These are phyloP conservation scores for Echites panduratus DNA, from an alignment of 257 asterid species.

Conservation along the genomic window DNA sequence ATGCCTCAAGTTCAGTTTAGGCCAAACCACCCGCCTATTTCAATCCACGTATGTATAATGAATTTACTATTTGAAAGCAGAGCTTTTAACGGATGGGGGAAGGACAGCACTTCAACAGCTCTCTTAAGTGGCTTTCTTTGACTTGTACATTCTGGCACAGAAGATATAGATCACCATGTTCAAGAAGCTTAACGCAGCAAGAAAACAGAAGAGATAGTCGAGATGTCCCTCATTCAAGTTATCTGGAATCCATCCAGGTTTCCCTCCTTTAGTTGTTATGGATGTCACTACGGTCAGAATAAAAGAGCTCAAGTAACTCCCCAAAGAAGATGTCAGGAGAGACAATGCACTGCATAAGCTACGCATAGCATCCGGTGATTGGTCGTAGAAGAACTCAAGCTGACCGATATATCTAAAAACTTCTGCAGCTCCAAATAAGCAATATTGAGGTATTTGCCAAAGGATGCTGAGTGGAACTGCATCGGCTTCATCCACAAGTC, in stretches of 20 bases:
- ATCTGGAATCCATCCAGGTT: slow-evolving; percentile 82
- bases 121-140: slow-evolving; percentile 55
- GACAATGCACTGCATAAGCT: slow-evolving; percentile 79
- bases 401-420: slow-evolving; percentile 76
- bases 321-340: slow-evolving; percentile 58
- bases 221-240: slow-evolving; percentile 81
- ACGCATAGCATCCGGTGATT: slow-evolving; percentile 97
- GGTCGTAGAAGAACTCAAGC: slow-evolving; percentile 82
- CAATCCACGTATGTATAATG: too few species aligned
- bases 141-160: slow-evolving; percentile 64
- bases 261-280: slow-evolving; percentile 62
- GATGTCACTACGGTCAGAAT: slow-evolving; percentile 65
- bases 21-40: too few species aligned
- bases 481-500: slow-evolving; percentile 33
- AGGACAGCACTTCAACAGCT: neutral
- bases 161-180: slow-evolving; percentile 59
- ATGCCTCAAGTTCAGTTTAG: too few species aligned
- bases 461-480: slow-evolving; percentile 59
- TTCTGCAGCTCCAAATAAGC: slow-evolving; percentile 75
- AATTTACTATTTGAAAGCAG: too few species aligned
- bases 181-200: slow-evolving; percentile 65
- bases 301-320: slow-evolving; percentile 73
- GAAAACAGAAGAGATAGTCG: slow-evolving; percentile 78
- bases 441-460: slow-evolving; percentile 84
- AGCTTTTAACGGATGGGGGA: too few species aligned